phyloP scores from a whole-genome alignment of 352 stramenopile species.

The Hyaloperonospora brassicae region DNA sequence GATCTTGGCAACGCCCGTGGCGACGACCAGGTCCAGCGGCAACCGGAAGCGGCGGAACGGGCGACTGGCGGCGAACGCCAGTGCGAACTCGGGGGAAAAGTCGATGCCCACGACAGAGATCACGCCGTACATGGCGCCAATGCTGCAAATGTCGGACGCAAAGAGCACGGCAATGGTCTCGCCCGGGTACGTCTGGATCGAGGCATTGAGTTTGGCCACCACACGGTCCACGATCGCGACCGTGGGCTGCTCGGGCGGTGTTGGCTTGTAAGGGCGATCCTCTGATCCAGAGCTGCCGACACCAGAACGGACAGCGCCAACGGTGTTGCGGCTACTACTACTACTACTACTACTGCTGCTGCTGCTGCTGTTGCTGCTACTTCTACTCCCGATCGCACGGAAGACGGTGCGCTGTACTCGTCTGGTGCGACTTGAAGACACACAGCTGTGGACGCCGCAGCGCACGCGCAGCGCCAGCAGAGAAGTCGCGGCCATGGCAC shows the following conservation, averaged over 20 bases:
- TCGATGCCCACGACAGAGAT: constrained; percentile 51
- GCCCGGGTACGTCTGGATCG: constrained; percentile 60
- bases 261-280: not conserved
- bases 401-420: constrained; percentile 2
- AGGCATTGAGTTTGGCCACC: constrained; percentile 68
- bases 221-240: constrained; percentile 48
- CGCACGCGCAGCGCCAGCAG: constrained; percentile 6
- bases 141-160: constrained; percentile 71
- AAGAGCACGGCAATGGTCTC: constrained; percentile 76
- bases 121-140: constrained; percentile 70
- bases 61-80: constrained; percentile 76
- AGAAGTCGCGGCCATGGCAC: not conserved
- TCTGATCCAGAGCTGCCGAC: constrained; percentile 9
- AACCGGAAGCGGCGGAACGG: constrained; percentile 76
- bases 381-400: not conserved
- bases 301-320: constrained; percentile 1
- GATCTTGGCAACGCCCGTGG: constrained; percentile 54
- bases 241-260: not conserved
- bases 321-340: no score
- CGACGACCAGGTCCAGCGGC: constrained; percentile 62
- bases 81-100: constrained; percentile 80
- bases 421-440: not conserved
- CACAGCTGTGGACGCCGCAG: constrained; percentile 2
- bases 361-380: no score
- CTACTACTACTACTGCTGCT: no score